Evolutionary conservation across 495 filamentous ascomycete genomes (phyloP).

Genomic region (Penicillium roqueforti): DNA sequence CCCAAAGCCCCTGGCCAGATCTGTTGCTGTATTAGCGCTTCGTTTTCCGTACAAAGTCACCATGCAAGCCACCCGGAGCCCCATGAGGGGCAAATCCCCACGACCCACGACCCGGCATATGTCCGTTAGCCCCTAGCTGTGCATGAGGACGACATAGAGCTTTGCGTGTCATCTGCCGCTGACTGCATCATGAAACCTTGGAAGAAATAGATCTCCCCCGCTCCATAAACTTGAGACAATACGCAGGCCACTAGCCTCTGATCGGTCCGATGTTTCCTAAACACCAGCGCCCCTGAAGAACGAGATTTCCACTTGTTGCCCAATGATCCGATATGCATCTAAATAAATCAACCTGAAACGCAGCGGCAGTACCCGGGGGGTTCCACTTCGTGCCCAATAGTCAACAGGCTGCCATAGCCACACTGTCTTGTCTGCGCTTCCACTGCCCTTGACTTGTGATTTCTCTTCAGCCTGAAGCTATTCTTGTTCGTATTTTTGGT

Average conservation of each 20-base stretch:
- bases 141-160: background rate
- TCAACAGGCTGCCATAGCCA: constrained; percentile 7
- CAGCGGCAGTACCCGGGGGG: constrained; percentile 8
- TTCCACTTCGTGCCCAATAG: constrained; percentile 11
- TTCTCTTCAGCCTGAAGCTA: constrained; percentile 24
- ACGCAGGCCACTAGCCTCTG: background rate
- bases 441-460: constrained; percentile 12
- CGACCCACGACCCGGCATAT: background rate
- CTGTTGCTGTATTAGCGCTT: background rate
- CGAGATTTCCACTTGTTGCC: constrained; percentile 6
- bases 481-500: constrained; percentile 17
- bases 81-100: constrained; percentile 1
- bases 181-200: constrained; percentile 3
- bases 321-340: constrained; percentile 2
- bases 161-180: constrained; percentile 11
- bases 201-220: background rate
- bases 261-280: background rate
- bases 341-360: constrained; percentile 9
- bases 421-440: no score
- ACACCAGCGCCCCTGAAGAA: constrained; percentile 2
- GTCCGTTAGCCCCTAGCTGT: background rate
- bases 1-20: background rate
- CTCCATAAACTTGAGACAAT: background rate
- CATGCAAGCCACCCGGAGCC: constrained; percentile 6
- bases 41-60: background rate